These are phyloP conservation scores for bread wheat (Triticum aestivum) DNA, from an alignment of 176 grass and related monocot genomes.

Conservation along the genomic window IWGSC_CS_RefSeq_v2.1 NC_057802.1:47431654-47432153, in stretches of 20 bases:
- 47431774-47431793: neutral
- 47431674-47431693: slow-evolving; percentile 22
- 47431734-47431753: neutral
- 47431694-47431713: slow-evolving; percentile 28
- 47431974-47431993: neutral
- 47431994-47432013: neutral
- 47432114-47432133: slow-evolving; percentile 24
- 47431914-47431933: slow-evolving; percentile 14
- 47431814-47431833: neutral
- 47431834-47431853: slow-evolving; percentile 16
- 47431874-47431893: slow-evolving; percentile 1
- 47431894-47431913: slow-evolving; percentile 6
- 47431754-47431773: neutral
- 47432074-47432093: slow-evolving; percentile 14
- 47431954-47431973: neutral
- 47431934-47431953: neutral
- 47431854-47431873: slow-evolving; percentile 18
- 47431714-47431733: neutral
- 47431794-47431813: neutral
- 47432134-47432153: slow-evolving; percentile 36
- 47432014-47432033: slow-evolving; percentile 11
- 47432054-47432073: slow-evolving; percentile 25
- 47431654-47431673: slow-evolving; percentile 44
- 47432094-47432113: neutral
- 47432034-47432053: neutral